phyloP scores from a whole-genome alignment of 2,329 filamentous ascomycete species.

The Xylaria sp. region DNA sequence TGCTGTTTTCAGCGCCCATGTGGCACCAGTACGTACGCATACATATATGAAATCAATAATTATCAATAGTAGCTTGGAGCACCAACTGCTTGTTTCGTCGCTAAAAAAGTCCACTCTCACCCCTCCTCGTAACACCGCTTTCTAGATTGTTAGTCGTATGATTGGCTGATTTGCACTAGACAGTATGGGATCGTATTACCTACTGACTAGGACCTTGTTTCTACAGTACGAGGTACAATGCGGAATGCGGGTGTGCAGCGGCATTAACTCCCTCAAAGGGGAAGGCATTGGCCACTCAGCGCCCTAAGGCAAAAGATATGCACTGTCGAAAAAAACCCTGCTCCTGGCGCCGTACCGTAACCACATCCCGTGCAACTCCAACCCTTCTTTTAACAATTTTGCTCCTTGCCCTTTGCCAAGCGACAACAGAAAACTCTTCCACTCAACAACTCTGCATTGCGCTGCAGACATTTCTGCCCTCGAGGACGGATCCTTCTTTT shows the following conservation, averaged over 20 bases:
- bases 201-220: background rate
- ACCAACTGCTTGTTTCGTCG: background rate
- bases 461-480: conserved; percentile 10
- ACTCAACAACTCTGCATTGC: conserved; percentile 9
- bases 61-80: background rate
- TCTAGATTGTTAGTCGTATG: background rate
- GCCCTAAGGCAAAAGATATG: background rate
- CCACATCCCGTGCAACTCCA: conserved; percentile 25
- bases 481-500: background rate
- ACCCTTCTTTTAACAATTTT: conserved; percentile 22
- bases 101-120: background rate
- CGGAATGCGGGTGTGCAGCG: background rate
- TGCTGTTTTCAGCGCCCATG: background rate
- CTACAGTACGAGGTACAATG: background rate
- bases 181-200: background rate
- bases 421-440: conserved; percentile 16
- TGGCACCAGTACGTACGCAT: background rate
- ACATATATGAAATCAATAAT: background rate
- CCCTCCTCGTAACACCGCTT: background rate
- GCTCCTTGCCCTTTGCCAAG: conserved; percentile 17
- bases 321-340: conserved; percentile 10
- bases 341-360: conserved; percentile 8
- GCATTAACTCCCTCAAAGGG: conserved; percentile 1
- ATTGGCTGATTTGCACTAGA: background rate
- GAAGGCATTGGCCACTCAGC: conserved; percentile 18